These are phyloP conservation scores for Calonectria crousiana DNA, from an alignment of 2,329 filamentous ascomycete species.

Conservation along the genomic window DNA sequence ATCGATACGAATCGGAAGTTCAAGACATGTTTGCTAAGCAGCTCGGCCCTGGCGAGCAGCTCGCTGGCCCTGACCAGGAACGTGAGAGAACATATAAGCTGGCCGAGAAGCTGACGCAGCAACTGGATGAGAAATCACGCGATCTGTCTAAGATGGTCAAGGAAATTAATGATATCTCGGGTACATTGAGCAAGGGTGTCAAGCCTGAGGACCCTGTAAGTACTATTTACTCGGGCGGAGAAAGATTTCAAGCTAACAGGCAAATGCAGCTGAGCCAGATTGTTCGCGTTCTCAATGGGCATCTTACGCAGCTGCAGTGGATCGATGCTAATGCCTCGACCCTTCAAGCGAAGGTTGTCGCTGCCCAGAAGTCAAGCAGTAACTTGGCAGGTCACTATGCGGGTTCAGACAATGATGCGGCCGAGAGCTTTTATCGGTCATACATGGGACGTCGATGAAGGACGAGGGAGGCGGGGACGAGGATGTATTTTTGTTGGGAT, in stretches of 20 bases:
- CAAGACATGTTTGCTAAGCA: slow-evolving; percentile 88
- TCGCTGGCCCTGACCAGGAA: slow-evolving; percentile 93
- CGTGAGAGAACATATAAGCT: slow-evolving; percentile 96
- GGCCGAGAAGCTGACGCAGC: slow-evolving; percentile 91
- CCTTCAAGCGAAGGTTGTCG: slow-evolving; percentile 84
- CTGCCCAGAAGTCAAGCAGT: slow-evolving; percentile 84
- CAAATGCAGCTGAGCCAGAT: slow-evolving; percentile 85
- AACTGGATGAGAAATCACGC: slow-evolving; percentile 92
- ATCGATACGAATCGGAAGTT: slow-evolving; percentile 91
- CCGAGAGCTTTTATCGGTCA: slow-evolving; percentile 91
- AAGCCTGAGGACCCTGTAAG: slow-evolving; percentile 89
- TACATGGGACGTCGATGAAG: slow-evolving; percentile 80
- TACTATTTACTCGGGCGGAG: slow-evolving; percentile 37
- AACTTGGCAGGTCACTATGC: slow-evolving; percentile 69
- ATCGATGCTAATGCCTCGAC: slow-evolving; percentile 89
- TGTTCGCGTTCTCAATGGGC: slow-evolving; percentile 92
- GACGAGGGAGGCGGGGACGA: slow-evolving; percentile 15
- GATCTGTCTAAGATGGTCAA: slow-evolving; percentile 97
- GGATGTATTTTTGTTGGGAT: slow-evolving; percentile 33
- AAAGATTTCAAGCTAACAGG: slow-evolving; percentile 41
- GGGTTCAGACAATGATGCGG: slow-evolving; percentile 75
- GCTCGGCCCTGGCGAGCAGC: slow-evolving; percentile 78
- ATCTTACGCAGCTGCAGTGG: slow-evolving; percentile 91
- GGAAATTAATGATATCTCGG: slow-evolving; percentile 95
- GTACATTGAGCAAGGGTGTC: slow-evolving; percentile 87